Percentiles rank a stretch among this genome's conserved stretches.
phyloP scores from a whole-genome alignment of 768 basidiomycete species.

The Boletus eberwhitei region DNA sequence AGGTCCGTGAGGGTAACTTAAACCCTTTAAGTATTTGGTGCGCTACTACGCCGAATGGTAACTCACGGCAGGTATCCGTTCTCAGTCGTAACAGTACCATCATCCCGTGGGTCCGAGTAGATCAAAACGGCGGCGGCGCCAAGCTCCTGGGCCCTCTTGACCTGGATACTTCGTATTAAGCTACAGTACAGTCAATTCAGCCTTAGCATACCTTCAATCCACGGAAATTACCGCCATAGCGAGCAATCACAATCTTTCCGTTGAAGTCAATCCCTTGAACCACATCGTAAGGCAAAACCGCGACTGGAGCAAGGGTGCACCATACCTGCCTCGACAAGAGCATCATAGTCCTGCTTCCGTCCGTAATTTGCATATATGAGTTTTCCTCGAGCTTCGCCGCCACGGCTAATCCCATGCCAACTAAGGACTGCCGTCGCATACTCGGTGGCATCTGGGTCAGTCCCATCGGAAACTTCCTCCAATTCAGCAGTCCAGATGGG shows the following conservation, averaged over 20 bases:
- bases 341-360: slow-evolving; percentile 59
- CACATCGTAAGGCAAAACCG: neutral
- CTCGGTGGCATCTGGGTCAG: slow-evolving; percentile 60
- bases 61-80: slow-evolving; percentile 70
- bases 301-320: neutral
- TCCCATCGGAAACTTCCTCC: slow-evolving; percentile 61
- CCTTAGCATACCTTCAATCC: slow-evolving; percentile 73
- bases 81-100: slow-evolving; percentile 72
- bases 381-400: slow-evolving; percentile 63
- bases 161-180: slow-evolving; percentile 40
- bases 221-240: slow-evolving; percentile 78
- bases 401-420: slow-evolving; percentile 69
- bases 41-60: neutral
- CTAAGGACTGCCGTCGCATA: slow-evolving; percentile 55
- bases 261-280: slow-evolving; percentile 58
- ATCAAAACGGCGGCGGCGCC: slow-evolving; percentile 81
- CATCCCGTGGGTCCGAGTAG: slow-evolving; percentile 85
- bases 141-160: slow-evolving; percentile 84
- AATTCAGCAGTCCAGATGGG: slow-evolving; percentile 59
- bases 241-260: slow-evolving; percentile 74
- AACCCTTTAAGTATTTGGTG: neutral
- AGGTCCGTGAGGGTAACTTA: slow-evolving; percentile 66
- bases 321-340: slow-evolving; percentile 48
- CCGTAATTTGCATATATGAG: slow-evolving; percentile 60
- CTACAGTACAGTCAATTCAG: slow-evolving; percentile 8